Evolutionary conservation across 768 basidiomycete species (phyloP).

Genomic region (Trametes cubensis): DNA sequence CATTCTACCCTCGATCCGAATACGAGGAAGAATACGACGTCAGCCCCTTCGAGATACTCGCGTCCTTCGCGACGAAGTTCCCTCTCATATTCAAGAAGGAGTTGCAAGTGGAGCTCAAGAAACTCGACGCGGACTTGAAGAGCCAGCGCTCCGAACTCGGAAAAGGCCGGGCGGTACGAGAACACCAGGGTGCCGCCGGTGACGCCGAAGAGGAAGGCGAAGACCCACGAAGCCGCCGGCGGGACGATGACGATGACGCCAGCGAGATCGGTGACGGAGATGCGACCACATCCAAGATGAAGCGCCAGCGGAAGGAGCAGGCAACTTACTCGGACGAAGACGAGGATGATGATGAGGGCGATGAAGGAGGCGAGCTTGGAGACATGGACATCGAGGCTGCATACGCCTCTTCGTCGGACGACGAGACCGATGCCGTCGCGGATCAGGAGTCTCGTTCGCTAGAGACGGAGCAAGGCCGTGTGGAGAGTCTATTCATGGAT

Average conservation of each 20-base stretch:
- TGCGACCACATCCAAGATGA: slow-evolving; percentile 75
- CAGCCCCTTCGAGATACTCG: slow-evolving; percentile 68
- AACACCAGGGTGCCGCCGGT: slow-evolving; percentile 45
- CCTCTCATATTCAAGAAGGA: slow-evolving; percentile 83
- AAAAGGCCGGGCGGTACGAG: slow-evolving; percentile 62
- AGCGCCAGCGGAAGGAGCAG: slow-evolving; percentile 71
- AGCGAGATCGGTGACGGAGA: slow-evolving; percentile 85
- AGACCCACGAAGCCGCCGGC: slow-evolving; percentile 37
- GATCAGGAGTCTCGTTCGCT: slow-evolving; percentile 35
- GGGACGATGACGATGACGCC: slow-evolving; percentile 61
- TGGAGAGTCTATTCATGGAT: slow-evolving; percentile 55
- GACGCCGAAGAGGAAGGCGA: slow-evolving; percentile 60
- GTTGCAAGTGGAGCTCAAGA: slow-evolving; percentile 84
- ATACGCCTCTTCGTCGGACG: slow-evolving; percentile 49
- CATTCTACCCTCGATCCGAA: slow-evolving; percentile 85
- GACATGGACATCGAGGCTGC: slow-evolving; percentile 65
- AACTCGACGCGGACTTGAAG: slow-evolving; percentile 76
- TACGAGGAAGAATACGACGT: slow-evolving; percentile 85
- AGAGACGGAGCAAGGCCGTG: slow-evolving; percentile 44
- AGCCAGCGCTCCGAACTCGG: slow-evolving; percentile 81
- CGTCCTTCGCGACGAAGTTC: slow-evolving; percentile 73
- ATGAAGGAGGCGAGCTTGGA: slow-evolving; percentile 49
- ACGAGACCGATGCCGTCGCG: slow-evolving; percentile 39
- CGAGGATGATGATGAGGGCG: slow-evolving; percentile 57
- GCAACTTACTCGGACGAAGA: slow-evolving; percentile 78